Evolutionary conservation across 2,329 filamentous ascomycete genomes (phyloP).

Genomic region (Epichloe aotearoae): DNA sequence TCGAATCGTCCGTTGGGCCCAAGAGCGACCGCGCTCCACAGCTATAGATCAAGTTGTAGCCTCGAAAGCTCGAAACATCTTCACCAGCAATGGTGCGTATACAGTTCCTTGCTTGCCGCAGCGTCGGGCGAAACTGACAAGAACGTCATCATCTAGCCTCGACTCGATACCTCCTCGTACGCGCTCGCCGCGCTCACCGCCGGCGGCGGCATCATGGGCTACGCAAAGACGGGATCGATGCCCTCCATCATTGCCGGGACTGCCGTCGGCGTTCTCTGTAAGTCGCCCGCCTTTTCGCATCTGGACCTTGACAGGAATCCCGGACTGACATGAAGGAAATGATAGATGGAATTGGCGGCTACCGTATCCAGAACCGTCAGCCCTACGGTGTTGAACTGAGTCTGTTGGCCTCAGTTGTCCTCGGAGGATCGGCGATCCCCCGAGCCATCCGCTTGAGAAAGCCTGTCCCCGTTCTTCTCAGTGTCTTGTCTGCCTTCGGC

Average conservation of each 20-base stretch:
- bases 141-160: conserved; percentile 3
- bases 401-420: conserved; percentile 73
- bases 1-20: too few relatives aligned
- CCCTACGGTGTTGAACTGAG: conserved; percentile 78
- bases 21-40: too few relatives aligned
- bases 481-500: conserved; percentile 66
- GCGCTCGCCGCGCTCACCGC: conserved; percentile 72
- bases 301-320: background rate
- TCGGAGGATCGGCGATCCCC: conserved; percentile 74
- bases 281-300: conserved; percentile 11
- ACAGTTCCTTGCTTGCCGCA: background rate
- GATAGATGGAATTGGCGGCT: conserved; percentile 65
- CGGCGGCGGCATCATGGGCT: conserved; percentile 77
- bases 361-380: conserved; percentile 62
- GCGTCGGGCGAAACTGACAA: background rate
- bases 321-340: background rate
- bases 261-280: conserved; percentile 59
- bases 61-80: background rate
- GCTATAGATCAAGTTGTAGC: background rate
- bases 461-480: conserved; percentile 70
- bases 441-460: conserved; percentile 74
- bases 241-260: conserved; percentile 78
- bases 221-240: conserved; percentile 68
- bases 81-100: background rate
- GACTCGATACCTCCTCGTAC: conserved; percentile 50